A percentile compares a stretch with the other conserved stretches of the same genome.
These are phyloP conservation scores for Phytophthora citricola DNA, from an alignment of 352 stramenopile species.

Conservation along the genomic window DNA sequence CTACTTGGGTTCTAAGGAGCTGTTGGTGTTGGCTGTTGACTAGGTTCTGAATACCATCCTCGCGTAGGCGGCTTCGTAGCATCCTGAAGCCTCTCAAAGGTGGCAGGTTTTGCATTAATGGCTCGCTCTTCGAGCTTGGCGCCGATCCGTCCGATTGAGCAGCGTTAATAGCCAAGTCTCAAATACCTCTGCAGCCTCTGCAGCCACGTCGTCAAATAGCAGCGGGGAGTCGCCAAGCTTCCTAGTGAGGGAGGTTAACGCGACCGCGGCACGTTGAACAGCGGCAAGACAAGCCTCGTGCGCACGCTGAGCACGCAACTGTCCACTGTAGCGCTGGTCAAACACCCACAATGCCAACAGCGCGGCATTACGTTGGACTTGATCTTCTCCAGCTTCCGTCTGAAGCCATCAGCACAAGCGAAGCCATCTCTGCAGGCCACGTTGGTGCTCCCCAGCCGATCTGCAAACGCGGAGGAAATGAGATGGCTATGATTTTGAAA, in stretches of 20 bases:
- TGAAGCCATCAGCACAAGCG: slow-evolving; percentile 41
- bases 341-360: slow-evolving; percentile 96
- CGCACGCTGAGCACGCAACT: slow-evolving; percentile 96
- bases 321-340: slow-evolving; percentile 98
- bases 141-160: too few relatives aligned
- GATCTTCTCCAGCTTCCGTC: slow-evolving; percentile 96
- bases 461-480: too few relatives aligned
- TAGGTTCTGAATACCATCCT: slow-evolving; percentile 1
- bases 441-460: slow-evolving; percentile 58
- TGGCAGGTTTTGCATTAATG: slow-evolving; percentile 3
- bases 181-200: too few relatives aligned
- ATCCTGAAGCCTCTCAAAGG: slow-evolving; percentile 6
- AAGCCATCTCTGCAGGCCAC: slow-evolving; percentile 91
- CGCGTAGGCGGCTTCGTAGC: slow-evolving; percentile 6
- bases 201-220: too few relatives aligned
- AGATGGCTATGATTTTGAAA: too few relatives aligned
- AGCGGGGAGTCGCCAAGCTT: too few relatives aligned
- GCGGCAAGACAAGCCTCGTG: slow-evolving; percentile 97
- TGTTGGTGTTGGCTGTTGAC: background rate
- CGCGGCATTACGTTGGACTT: slow-evolving; percentile 99
- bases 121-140: slow-evolving; percentile 8
- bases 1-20: background rate
- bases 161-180: background rate
- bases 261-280: slow-evolving; percentile 92
- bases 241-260: too few relatives aligned